These are phyloP conservation scores for Stagonosporopsis tanaceti DNA, from an alignment of 2,329 filamentous ascomycete genomes.

Conservation along the genomic window DNA sequence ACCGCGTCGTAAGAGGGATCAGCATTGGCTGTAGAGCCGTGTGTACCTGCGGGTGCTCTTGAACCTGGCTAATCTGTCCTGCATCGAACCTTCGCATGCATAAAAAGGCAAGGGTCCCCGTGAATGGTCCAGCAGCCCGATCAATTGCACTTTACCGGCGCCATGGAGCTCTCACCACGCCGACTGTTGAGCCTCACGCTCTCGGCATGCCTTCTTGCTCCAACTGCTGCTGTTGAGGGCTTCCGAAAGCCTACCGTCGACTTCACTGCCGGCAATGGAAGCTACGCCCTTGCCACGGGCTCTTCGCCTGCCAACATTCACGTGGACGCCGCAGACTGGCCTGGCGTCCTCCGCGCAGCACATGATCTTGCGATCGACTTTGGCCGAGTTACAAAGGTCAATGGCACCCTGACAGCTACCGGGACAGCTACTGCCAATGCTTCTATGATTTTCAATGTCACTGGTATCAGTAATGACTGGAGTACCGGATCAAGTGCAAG, in stretches of 20 bases:
- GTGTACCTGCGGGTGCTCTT: conserved; percentile 2
- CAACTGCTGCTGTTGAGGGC: conserved; percentile 41
- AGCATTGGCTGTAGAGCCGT: conserved; percentile 14
- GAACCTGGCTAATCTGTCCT: conserved; percentile 17
- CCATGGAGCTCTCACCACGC: conserved; percentile 43
- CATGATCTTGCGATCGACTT: conserved; percentile 74
- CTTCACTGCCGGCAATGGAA: conserved; percentile 54
- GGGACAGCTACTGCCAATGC: conserved; percentile 60
- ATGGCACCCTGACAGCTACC: conserved; percentile 64
- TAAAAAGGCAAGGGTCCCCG: conserved; percentile 9
- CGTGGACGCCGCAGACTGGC: conserved; percentile 63
- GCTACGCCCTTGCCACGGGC: conserved; percentile 41
- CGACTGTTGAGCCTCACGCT: conserved; percentile 35
- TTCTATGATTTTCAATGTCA: conserved; percentile 53
- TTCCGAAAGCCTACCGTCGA: conserved; percentile 61
- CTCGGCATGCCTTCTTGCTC: conserved; percentile 29
- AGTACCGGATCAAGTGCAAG: conserved; percentile 31
- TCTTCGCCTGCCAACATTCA: conserved; percentile 41
- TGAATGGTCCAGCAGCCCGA: conserved; percentile 4
- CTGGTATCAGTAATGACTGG: conserved; percentile 49
- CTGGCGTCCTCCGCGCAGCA: conserved; percentile 72
- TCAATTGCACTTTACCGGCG: conserved; percentile 11
- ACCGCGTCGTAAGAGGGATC: conserved; percentile 5
- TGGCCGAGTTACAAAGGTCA: conserved; percentile 72
- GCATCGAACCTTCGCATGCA: conserved; percentile 12